A percentile compares a stretch with the other conserved stretches of the same genome.
These are phyloP conservation scores for Calonectria pseudoturangicola DNA, from an alignment of 2,329 filamentous ascomycete genomes.

Conservation along the genomic window DNA sequence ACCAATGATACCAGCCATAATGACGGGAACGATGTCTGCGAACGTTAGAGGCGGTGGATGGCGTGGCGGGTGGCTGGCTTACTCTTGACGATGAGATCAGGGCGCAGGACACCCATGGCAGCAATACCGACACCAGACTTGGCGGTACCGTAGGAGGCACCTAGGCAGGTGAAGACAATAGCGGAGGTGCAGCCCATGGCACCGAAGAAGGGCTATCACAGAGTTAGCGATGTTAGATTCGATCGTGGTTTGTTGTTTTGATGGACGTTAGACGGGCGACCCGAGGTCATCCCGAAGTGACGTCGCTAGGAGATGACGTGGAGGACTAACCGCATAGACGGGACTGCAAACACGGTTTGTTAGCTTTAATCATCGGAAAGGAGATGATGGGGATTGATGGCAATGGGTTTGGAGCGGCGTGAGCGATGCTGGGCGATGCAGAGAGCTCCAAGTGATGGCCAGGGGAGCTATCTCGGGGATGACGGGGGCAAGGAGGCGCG, in stretches of 20 bases:
- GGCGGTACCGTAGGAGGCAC: constrained; percentile 98
- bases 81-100: constrained; percentile 99
- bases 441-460: constrained; percentile 56
- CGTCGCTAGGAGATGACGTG: constrained; percentile 57
- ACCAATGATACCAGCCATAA: constrained; percentile 99
- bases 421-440: constrained; percentile 47
- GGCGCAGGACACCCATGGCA: constrained; percentile 97
- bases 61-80: constrained; percentile 62
- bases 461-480: constrained; percentile 55
- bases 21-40: constrained; percentile 97
- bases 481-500: constrained; percentile 57
- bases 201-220: constrained; percentile 88
- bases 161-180: constrained; percentile 97
- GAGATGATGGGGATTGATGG: constrained; percentile 26
- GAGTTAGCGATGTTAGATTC: constrained; percentile 58
- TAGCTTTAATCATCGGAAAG: constrained; percentile 62
- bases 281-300: constrained; percentile 52
- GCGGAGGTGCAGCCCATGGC: constrained; percentile 98
- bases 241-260: constrained; percentile 42
- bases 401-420: constrained; percentile 36
- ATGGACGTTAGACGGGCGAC: constrained; percentile 43
- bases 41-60: constrained; percentile 45
- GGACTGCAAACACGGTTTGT: constrained; percentile 77
- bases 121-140: constrained; percentile 99
- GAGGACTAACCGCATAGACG: constrained; percentile 96